phyloP scores from a whole-genome alignment of 352 stramenopile species.

The Pythium utonaiense region DNA sequence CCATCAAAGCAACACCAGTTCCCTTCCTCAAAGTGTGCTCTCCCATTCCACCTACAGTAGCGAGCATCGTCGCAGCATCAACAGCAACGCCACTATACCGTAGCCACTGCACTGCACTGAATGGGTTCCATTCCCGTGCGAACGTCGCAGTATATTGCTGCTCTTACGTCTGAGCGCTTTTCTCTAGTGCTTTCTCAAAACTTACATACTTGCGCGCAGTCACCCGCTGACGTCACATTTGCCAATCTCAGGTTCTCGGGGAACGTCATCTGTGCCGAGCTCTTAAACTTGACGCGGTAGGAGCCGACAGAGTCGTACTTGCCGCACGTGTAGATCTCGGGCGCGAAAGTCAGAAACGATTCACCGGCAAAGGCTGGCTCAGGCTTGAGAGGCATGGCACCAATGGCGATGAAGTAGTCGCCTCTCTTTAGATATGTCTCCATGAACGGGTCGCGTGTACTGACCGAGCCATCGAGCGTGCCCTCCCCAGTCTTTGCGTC shows the following conservation, averaged over 20 bases:
- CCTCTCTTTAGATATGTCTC: slow-evolving; percentile 46
- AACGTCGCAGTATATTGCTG: too few species aligned
- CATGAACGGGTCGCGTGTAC: slow-evolving; percentile 46
- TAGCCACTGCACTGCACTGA: too few species aligned
- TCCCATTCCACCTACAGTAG: too few species aligned
- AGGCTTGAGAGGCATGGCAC: slow-evolving; percentile 28
- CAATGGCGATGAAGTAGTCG: slow-evolving; percentile 40
- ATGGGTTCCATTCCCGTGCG: too few species aligned
- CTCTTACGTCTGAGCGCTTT: too few species aligned
- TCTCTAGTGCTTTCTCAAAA: too few species aligned
- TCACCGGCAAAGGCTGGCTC: slow-evolving; percentile 21
- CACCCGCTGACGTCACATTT: not conserved
- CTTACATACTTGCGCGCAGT: not conserved
- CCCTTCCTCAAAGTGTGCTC: too few species aligned
- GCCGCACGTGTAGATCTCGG: slow-evolving; percentile 26
- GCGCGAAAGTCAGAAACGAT: not conserved
- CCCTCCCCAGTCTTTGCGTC: slow-evolving; percentile 25
- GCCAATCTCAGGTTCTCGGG: not conserved
- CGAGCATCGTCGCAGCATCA: too few species aligned
- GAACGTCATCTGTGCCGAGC: too few species aligned
- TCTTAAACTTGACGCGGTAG: slow-evolving; percentile 23
- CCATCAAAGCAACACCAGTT: too few species aligned
- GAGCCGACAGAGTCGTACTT: not conserved
- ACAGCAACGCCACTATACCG: too few species aligned
- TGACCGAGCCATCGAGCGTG: slow-evolving; percentile 41